Conservation (phyloP, 1,284 basidiomycete genomes). For the Apiotrichum akiyoshidainum region DNA sequence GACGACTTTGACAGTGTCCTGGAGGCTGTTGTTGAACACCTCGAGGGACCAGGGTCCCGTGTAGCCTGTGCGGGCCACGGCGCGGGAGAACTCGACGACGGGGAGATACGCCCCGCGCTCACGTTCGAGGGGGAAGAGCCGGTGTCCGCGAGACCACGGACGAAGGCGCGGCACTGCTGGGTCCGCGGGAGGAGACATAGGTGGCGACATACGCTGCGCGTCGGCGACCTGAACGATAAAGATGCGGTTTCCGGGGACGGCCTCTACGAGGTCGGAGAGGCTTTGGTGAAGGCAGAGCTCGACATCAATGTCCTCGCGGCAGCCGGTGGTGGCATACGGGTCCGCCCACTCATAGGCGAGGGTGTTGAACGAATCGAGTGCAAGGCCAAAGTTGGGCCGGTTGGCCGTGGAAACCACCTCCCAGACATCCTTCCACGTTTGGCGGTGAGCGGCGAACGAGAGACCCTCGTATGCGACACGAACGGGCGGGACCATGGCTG, state of each 20-base stretch:
- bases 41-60: constrained; percentile 5
- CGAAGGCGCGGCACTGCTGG: constrained; percentile 1
- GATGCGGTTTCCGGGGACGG: constrained; percentile 2
- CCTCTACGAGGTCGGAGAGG: neutral
- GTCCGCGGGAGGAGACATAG: neutral
- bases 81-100: constrained; percentile 5
- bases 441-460: constrained; percentile 8
- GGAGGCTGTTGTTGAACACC: constrained; percentile 9
- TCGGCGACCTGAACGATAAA: constrained; percentile 10
- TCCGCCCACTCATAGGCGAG: constrained; percentile 10
- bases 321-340: neutral
- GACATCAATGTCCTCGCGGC: neutral
- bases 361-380: constrained; percentile 13
- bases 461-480: constrained; percentile 6
- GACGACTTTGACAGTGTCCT: neutral
- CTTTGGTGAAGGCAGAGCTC: neutral
- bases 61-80: constrained; percentile 4
- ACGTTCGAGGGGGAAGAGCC: constrained; percentile 7
- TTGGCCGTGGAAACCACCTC: constrained; percentile 6
- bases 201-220: constrained; percentile 3
- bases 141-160: constrained; percentile 2
- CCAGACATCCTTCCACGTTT: constrained; percentile 5
- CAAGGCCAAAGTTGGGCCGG: constrained; percentile 10
- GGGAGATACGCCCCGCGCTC: constrained; percentile 7
- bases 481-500: neutral